Evolutionary conservation across 805 yeast species (phyloP), one percentile per base, ranked within the genome.

Genomic region (Candida xyloterini): DNA sequence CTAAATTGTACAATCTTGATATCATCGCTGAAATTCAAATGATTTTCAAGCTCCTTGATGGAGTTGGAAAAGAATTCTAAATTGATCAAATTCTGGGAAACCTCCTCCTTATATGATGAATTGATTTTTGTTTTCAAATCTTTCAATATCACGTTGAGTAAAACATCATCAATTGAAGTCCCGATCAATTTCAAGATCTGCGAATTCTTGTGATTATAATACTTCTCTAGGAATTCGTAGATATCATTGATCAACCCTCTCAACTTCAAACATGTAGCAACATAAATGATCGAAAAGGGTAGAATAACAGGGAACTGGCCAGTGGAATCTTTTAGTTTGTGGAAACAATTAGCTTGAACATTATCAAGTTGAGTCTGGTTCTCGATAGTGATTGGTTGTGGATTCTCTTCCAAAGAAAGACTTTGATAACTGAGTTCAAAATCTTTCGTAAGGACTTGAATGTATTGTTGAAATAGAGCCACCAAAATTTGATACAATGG

Each of bases 281-380:
- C 90, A 54, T 88, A 90, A 44, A 88, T 79, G 41, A 85, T 84
- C 37, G 96, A 86, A 56, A 91, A 93, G 11, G 98, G 97, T 38
- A 91, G 64, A 0, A 82, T 77, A 44, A 79, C 70, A 2, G 87
- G 83, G 42, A 76, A 76, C 7, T 56, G 62, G 47, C 54, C 61
- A 35, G 57, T 56, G 11, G 49, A 43, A 6, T 42, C 42, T 22
- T 43, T 46, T 33, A 55, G 45, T 27, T 43, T 47, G 32, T 53
- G 56, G 38, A 59, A 62, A 22, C 63, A 56, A 4, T 71, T 72
- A 1, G 76, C 73, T 16, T 69, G 70, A 43, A 82, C 68, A 24
- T 84, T 78, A 46, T 78, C 76, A 57, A 79, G 86, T 35, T 83
- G 73, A 10, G 68, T 66, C 28, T 65, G 59, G 35, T 78, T 78